These are phyloP conservation scores for Corylus americana DNA, from an alignment of 306 rosid species.

Conservation along the genomic window DNA sequence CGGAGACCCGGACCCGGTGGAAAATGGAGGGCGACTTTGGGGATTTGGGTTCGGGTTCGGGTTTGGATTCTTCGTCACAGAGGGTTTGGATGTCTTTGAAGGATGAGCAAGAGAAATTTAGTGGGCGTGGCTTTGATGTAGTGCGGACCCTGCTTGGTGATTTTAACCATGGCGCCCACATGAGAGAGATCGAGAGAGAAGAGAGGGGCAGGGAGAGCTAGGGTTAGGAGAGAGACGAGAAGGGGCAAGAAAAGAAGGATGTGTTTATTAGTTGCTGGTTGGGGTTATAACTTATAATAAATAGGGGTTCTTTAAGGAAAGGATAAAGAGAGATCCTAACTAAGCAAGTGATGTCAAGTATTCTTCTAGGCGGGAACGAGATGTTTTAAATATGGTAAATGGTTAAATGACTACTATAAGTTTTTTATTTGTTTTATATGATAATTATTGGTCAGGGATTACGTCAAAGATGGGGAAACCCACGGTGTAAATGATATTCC, in stretches of 20 bases:
- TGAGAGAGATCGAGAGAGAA: slow-evolving; percentile 21
- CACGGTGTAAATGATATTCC: background rate
- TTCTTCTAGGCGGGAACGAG: background rate
- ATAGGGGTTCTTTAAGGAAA: slow-evolving; percentile 15
- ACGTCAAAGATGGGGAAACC: background rate
- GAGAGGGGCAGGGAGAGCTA: background rate
- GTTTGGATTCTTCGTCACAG: slow-evolving; percentile 40
- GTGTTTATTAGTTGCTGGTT: background rate
- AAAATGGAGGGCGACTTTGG: slow-evolving; percentile 62
- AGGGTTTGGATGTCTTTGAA: slow-evolving; percentile 73
- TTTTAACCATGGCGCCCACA: slow-evolving; percentile 82
- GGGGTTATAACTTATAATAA: slow-evolving; percentile 33
- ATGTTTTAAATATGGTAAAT: background rate
- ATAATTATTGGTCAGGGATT: background rate
- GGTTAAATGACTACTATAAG: too few relatives aligned
- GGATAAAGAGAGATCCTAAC: slow-evolving; percentile 26
- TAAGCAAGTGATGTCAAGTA: slow-evolving; percentile 22
- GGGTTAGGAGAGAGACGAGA: background rate
- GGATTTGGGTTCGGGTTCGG: slow-evolving; percentile 30
- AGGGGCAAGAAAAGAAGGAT: slow-evolving; percentile 4
- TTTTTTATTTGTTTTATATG: too few relatives aligned
- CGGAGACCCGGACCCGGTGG: slow-evolving; percentile 54
- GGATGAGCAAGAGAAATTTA: slow-evolving; percentile 52
- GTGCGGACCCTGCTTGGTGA: slow-evolving; percentile 52
- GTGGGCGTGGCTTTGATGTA: slow-evolving; percentile 23